Conservation (phyloP, 2,329 filamentous ascomycete species). For the Metarhizium robertsii region DNA sequence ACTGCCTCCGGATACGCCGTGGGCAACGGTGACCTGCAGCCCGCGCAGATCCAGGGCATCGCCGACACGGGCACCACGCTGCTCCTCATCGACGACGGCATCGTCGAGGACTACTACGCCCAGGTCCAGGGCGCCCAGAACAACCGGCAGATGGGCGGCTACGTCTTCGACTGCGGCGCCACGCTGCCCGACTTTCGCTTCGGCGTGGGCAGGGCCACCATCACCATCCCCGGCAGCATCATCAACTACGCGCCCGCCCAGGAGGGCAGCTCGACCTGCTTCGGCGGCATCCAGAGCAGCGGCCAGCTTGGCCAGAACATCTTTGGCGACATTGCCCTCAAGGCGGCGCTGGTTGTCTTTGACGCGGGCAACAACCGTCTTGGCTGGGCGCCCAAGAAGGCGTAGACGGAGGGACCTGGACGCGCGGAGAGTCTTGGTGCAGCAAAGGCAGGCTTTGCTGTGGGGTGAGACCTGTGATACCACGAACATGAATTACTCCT, state of each 20-base stretch:
- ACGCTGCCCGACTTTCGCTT: constrained; percentile 39
- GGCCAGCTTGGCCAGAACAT: constrained; percentile 39
- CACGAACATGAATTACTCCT: neutral
- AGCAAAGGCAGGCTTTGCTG: too few relatives aligned
- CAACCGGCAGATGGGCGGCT: constrained; percentile 28
- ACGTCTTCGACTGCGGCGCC: constrained; percentile 34
- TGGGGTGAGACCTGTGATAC: too few relatives aligned
- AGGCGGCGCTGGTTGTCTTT: constrained; percentile 50
- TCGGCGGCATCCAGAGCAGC: constrained; percentile 56
- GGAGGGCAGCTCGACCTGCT: constrained; percentile 43
- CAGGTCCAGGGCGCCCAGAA: constrained; percentile 27
- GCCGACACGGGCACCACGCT: constrained; percentile 54
- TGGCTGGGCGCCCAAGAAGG: constrained; percentile 28
- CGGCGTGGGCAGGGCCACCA: constrained; percentile 40
- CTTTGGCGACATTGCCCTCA: constrained; percentile 52
- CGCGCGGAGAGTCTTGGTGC: too few relatives aligned
- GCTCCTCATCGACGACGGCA: constrained; percentile 44
- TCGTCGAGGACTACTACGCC: constrained; percentile 39
- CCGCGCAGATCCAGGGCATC: constrained; percentile 36
- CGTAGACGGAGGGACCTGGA: constrained; percentile 37
- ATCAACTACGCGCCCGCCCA: constrained; percentile 40
- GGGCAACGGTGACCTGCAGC: constrained; percentile 7
- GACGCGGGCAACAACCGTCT: constrained; percentile 43
- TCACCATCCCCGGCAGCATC: constrained; percentile 37
- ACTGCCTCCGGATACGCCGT: constrained; percentile 13